These are phyloP conservation scores for Paecilomyces sp. DNA, from an alignment of 2,329 filamentous ascomycete species.

Conservation along the genomic window DNA sequence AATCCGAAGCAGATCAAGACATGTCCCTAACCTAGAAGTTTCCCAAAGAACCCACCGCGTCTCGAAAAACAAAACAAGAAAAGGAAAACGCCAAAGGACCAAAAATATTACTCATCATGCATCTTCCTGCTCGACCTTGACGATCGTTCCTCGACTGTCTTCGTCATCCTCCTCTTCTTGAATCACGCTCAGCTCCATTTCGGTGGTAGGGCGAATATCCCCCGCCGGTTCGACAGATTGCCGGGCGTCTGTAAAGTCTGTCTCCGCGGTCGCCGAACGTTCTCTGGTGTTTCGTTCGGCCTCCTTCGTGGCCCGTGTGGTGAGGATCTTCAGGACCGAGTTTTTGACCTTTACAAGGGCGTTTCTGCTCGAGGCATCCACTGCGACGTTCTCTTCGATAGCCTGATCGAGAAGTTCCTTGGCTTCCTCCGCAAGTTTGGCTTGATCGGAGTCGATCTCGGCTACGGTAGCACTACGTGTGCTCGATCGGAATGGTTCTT, in stretches of 20 bases:
- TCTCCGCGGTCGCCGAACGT: constrained; percentile 24
- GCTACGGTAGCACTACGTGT: constrained; percentile 36
- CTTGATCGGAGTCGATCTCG: constrained; percentile 44
- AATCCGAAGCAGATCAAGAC: neutral
- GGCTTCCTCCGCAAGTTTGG: constrained; percentile 47
- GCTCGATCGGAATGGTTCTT: constrained; percentile 1
- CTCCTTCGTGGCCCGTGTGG: constrained; percentile 31
- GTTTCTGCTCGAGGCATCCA: constrained; percentile 37
- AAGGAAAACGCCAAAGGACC: neutral
- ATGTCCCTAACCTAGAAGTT: neutral
- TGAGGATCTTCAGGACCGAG: constrained; percentile 32
- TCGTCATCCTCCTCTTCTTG: constrained; percentile 27
- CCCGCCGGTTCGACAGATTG: constrained; percentile 20
- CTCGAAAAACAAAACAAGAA: neutral
- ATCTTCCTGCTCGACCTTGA: constrained; percentile 24
- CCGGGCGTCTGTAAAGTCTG: constrained; percentile 18
- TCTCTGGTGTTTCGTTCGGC: constrained; percentile 21
- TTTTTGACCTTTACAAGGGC: constrained; percentile 41
- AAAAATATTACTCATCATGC: constrained; percentile 13
- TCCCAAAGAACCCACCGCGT: neutral
- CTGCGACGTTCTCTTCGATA: constrained; percentile 39
- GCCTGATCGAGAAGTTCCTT: constrained; percentile 53
- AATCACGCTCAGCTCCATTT: constrained; percentile 27
- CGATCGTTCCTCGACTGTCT: constrained; percentile 23
- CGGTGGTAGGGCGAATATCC: constrained; percentile 10